These are phyloP conservation scores for Syzygium oleosum DNA, from an alignment of 345 rosid genomes.

Conservation along the genomic window DNA sequence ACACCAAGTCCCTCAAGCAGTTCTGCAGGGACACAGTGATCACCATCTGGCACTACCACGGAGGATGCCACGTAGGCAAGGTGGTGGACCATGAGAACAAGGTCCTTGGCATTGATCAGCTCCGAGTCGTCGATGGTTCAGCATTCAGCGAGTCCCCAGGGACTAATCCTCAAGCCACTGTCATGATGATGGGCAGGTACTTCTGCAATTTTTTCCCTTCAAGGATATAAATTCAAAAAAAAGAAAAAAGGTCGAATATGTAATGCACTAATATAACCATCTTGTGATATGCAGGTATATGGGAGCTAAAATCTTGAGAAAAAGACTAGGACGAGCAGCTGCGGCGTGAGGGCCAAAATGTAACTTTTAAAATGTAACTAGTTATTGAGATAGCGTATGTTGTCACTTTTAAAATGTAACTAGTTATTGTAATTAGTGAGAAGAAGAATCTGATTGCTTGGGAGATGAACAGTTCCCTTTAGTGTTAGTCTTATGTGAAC, in stretches of 20 bases:
- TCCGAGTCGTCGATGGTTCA: slow-evolving; percentile 82
- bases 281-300: slow-evolving; percentile 51
- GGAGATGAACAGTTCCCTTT: background rate
- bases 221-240: background rate
- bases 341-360: slow-evolving; percentile 24
- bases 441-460: background rate
- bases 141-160: slow-evolving; percentile 77
- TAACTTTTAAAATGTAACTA: background rate
- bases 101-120: slow-evolving; percentile 64
- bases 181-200: slow-evolving; percentile 99
- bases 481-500: background rate
- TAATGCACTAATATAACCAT: background rate
- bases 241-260: background rate
- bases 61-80: slow-evolving; percentile 82
- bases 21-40: slow-evolving; percentile 90
- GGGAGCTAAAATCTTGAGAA: slow-evolving; percentile 77
- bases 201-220: background rate
- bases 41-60: slow-evolving; percentile 98
- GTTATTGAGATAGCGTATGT: background rate
- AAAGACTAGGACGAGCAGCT: slow-evolving; percentile 55
- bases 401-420: background rate
- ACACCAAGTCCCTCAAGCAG: slow-evolving; percentile 83
- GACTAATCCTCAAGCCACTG: slow-evolving; percentile 95
- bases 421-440: background rate
- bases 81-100: slow-evolving; percentile 47